Conservation (phyloP, 306 rosid species). For the Sphenostylis stenocarpa region DNA sequence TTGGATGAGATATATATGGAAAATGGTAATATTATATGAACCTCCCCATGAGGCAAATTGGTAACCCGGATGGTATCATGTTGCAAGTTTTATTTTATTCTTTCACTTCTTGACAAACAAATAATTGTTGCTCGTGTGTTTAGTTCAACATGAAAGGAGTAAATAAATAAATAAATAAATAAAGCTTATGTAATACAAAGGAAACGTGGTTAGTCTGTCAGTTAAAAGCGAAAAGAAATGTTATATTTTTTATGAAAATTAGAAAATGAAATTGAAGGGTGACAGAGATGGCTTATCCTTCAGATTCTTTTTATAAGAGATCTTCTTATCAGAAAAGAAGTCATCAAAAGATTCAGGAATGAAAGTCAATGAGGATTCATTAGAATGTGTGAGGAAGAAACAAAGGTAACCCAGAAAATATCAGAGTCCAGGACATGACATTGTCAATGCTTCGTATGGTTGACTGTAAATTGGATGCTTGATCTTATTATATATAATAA, state of each 20-base stretch:
- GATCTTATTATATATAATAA: background rate
- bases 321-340: slow-evolving; percentile 68
- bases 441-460: slow-evolving; percentile 23
- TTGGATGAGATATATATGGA: background rate
- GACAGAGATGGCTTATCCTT: slow-evolving; percentile 48
- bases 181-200: background rate
- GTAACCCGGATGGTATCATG: background rate
- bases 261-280: slow-evolving; percentile 11
- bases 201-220: background rate
- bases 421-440: slow-evolving; percentile 35
- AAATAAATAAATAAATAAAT: background rate
- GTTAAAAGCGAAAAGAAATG: background rate
- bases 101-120: slow-evolving; percentile 11
- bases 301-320: slow-evolving; percentile 61
- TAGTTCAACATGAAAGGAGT: background rate
- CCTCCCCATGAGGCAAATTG: background rate
- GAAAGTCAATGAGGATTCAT: slow-evolving; percentile 64
- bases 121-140: background rate
- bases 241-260: background rate
- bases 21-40: background rate
- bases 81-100: background rate
- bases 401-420: slow-evolving; percentile 30
- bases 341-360: slow-evolving; percentile 45
- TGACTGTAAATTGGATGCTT: background rate
- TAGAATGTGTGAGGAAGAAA: slow-evolving; percentile 30